These are phyloP conservation scores for Rhodamnia rubescens DNA, from an alignment of 345 rosid genomes.

Conservation along the genomic window DNA sequence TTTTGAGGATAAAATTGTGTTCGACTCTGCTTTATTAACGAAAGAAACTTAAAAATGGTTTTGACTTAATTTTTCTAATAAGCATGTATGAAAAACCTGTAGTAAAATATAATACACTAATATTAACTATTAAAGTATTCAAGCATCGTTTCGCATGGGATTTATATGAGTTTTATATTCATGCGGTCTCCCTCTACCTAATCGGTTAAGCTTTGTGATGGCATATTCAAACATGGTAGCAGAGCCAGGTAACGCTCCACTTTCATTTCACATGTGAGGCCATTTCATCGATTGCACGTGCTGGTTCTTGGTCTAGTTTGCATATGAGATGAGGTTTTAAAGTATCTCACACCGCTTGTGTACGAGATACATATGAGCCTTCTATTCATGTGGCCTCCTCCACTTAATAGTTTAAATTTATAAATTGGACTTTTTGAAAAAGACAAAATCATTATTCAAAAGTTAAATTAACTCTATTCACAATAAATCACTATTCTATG, in stretches of 20 bases:
- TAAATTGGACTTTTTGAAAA: background rate
- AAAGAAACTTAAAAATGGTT: too few species aligned
- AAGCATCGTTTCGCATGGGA: background rate
- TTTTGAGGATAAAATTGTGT: too few species aligned
- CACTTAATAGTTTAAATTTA: background rate
- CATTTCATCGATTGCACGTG: background rate
- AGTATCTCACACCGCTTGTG: background rate
- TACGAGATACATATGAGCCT: background rate
- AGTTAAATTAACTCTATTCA: background rate
- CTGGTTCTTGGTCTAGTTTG: background rate
- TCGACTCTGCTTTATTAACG: too few species aligned
- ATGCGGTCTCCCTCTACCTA: background rate
- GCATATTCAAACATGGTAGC: background rate
- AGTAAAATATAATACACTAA: too few species aligned
- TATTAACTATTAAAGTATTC: background rate
- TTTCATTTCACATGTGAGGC: background rate
- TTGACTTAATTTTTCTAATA: too few species aligned
- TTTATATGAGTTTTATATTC: background rate
- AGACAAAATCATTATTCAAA: background rate
- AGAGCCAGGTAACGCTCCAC: background rate
- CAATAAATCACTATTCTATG: background rate
- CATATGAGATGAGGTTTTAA: background rate
- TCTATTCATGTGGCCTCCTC: background rate
- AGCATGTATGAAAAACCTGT: too few species aligned
- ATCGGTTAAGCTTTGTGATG: background rate